These are phyloP conservation scores for Aspergillus sp. DNA, from an alignment of 2,329 filamentous ascomycete genomes.

Conservation along the genomic window DNA sequence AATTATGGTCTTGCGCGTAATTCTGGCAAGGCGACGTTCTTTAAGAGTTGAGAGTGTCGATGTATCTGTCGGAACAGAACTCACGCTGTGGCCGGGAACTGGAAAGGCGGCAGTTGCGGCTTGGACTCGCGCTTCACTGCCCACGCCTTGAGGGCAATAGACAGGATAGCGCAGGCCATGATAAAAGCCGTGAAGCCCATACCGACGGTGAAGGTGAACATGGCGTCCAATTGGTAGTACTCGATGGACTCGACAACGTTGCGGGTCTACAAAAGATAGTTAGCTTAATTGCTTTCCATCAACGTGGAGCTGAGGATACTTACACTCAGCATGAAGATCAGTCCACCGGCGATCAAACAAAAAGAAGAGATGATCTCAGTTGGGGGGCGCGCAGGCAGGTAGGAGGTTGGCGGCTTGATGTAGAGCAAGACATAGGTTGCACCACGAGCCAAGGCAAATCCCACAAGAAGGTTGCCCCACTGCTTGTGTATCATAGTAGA, in stretches of 20 bases:
- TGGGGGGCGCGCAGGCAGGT: conserved; percentile 75
- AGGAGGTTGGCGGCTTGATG: conserved; percentile 70
- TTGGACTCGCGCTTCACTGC: conserved; percentile 48
- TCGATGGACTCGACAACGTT: conserved; percentile 75
- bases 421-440: conserved; percentile 76
- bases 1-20: background rate
- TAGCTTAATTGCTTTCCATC: conserved; percentile 12
- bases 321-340: conserved; percentile 88
- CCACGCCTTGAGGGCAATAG: conserved; percentile 84
- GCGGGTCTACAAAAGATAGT: conserved; percentile 49
- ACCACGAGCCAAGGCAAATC: conserved; percentile 69
- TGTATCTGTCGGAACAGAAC: background rate
- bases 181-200: conserved; percentile 76
- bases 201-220: conserved; percentile 86
- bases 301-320: conserved; percentile 32
- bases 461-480: conserved; percentile 80
- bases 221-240: conserved; percentile 69
- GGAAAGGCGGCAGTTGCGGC: conserved; percentile 22
- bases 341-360: conserved; percentile 76
- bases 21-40: background rate
- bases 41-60: background rate
- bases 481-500: conserved; percentile 90
- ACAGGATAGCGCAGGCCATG: conserved; percentile 75
- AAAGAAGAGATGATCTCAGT: conserved; percentile 85
- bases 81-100: conserved; percentile 17